Base-by-base conservation (phyloP, 2,329 filamentous ascomycete genomes). In the Penicillium hordei region DNA sequence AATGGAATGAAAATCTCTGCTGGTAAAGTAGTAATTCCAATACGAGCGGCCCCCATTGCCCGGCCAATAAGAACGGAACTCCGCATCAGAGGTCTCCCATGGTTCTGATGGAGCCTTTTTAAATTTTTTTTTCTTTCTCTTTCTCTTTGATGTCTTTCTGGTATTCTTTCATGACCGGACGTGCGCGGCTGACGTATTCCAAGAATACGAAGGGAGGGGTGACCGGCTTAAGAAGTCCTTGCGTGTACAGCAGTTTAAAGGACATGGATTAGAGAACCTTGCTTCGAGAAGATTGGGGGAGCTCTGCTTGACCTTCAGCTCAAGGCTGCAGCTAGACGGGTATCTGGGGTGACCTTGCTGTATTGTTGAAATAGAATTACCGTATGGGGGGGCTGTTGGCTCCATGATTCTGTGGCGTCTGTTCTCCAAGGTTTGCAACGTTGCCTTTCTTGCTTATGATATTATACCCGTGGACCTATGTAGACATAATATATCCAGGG, bases 251-350 rank as follows among this genome's bases (percentile, higher is more conserved):
- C 19, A 33, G 31, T 3, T 33, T 33, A 33, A 17, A 49, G 45
- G 45, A 55, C 40, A 60, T 61, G 51, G 52, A 60, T 59, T 54
- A 52, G 36, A 60, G 50, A 65, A 57, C 63, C 63, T 65, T 65
- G 60, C 63, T 63, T 65, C 51, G 50, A 61, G 55, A 65, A 65
- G 58, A 46, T 33, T 23, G 50, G 42, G 33, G 25, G 42, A 23
- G 48, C 36, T 39, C 23, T 40, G 17, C 39, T 29, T 15, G 46
- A 25, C n/a, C 17, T 21, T 27, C 46, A 51, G 46, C 25, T 10
- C 46, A 55, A 13, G n/a, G 31, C 43, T 45, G 43, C 36, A 29
- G 23, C 31, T 40, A 29, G 17, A 31, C 40, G 46, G 13, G 36
- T 51, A 51, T 40, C 25, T 50, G 34, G 33, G 33, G 15, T 40